Percentiles rank a stretch among this genome's conserved stretches.
Evolutionary conservation across 331 rosid species (phyloP).

Genomic region (Malus hybrid): DNA sequence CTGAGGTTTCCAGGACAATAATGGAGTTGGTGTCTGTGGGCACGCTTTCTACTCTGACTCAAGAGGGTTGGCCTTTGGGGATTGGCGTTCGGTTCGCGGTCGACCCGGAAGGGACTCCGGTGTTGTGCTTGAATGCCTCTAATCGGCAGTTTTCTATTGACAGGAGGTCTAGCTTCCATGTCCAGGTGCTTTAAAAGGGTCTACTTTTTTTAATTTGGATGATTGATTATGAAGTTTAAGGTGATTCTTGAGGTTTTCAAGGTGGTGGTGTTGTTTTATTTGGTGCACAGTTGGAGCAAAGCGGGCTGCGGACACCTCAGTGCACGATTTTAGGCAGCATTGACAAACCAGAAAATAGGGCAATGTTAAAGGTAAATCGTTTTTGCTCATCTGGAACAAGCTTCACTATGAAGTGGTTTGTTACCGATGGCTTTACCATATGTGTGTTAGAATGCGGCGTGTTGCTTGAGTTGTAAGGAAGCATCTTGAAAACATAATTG

Average conservation of each 20-base stretch:
- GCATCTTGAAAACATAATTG: background rate
- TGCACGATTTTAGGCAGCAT: slow-evolving; percentile 80
- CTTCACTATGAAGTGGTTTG: background rate
- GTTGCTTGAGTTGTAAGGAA: background rate
- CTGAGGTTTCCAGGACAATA: slow-evolving; percentile 81
- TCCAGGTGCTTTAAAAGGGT: slow-evolving; percentile 43
- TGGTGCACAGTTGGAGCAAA: slow-evolving; percentile 52
- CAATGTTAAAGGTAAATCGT: slow-evolving; percentile 30
- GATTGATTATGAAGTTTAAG: background rate
- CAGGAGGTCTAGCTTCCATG: slow-evolving; percentile 65
- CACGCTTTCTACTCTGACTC: slow-evolving; percentile 52
- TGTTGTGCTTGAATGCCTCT: slow-evolving; percentile 45
- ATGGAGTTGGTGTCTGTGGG: slow-evolving; percentile 71
- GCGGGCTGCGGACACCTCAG: slow-evolving; percentile 76
- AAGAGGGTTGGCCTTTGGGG: slow-evolving; percentile 67
- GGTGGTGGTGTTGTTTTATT: slow-evolving; percentile 5
- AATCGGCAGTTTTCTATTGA: slow-evolving; percentile 24
- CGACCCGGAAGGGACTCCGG: slow-evolving; percentile 74
- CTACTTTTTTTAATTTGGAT: background rate
- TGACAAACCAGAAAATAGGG: slow-evolving; percentile 54
- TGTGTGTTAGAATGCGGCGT: background rate
- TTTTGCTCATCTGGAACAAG: background rate
- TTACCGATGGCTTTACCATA: background rate
- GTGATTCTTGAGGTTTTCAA: background rate
- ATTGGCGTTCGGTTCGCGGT: slow-evolving; percentile 73